Base-by-base conservation (phyloP, 495 filamentous ascomycete genomes). In the Talaromyces nanjingensis region DNA sequence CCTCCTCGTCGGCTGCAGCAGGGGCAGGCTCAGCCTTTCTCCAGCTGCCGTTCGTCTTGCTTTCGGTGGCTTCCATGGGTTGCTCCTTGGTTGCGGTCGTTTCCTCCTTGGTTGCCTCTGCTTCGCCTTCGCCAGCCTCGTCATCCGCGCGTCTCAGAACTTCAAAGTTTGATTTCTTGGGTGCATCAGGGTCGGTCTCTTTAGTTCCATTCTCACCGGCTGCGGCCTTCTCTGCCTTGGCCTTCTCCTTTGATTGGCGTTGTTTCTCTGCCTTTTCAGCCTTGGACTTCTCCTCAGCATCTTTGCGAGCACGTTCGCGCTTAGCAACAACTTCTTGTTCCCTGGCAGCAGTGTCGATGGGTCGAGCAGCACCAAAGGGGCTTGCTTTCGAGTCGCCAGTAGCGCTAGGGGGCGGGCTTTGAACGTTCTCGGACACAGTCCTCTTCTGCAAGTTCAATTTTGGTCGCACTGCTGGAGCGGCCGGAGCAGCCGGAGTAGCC, bases 241-340 rank as follows among this genome's bases (percentile, higher is more conserved):
- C 71, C 64, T 84, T 82, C 29, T 84, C 80, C 56, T 85, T 84
- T 25, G 80, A 75, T 34, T 85, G 81, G 62, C 67, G 65, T 58
- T 68, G 68, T 49, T 68, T 71, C 45, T 74, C 72, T 49, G 79
- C 80, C 72, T 85, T 87, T 62, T 94, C 91, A 64, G 89, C 84
- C 72, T 87, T 89, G 22, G 85, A 87, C 76, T 93, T 96, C 54
- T 96, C 91, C 4, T 97, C 93, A 0, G 86, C 86, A 61, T 97
- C 93, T 73, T 89, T 90, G 83, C 92, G 96, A 68, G 90, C 87
- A 65, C 86, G 87, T 69, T 89, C 79, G 64, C 89, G 85, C 79
- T 89, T 93, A 78, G 96, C 92, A 71, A 93, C 93, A 31, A 98
- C 86, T 74, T 96, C 89, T 62, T 86, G 88, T 77, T 97, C 93